Evolutionary conservation across 129 eudicot genomes (phyloP).

Genomic region (Artemisia tridentata): DNA sequence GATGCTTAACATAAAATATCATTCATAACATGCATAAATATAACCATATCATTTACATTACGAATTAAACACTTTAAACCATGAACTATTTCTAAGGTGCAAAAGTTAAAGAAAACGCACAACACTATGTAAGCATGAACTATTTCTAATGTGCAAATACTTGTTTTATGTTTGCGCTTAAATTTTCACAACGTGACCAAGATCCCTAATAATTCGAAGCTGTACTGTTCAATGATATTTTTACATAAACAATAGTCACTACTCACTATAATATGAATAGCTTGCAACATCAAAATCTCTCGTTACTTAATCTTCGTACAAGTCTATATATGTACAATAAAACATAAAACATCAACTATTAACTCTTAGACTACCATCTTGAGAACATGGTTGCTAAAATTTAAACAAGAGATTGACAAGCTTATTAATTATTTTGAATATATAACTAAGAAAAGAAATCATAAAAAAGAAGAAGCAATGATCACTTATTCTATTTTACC

Average conservation of each 20-base stretch:
- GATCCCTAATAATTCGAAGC: neutral
- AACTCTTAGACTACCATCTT: neutral
- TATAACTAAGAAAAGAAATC: neutral
- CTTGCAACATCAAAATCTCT: conserved; percentile 5
- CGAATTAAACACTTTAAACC: neutral
- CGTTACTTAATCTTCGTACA: conserved; percentile 1
- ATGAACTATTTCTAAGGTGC: neutral
- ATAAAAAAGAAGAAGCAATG: neutral
- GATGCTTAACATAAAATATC: neutral
- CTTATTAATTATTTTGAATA: neutral
- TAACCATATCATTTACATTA: neutral
- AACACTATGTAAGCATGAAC: neutral
- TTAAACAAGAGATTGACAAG: neutral
- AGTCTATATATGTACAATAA: neutral
- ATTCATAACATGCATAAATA: neutral
- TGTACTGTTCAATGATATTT: neutral
- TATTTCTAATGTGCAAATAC: neutral
- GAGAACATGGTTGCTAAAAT: neutral
- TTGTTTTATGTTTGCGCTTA: neutral
- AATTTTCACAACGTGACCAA: neutral
- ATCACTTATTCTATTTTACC: no score
- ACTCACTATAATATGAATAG: neutral
- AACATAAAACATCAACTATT: no score
- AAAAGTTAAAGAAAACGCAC: neutral
- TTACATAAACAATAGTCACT: neutral